A percentile compares a stretch with the other conserved stretches of the same genome.
phyloP scores from a whole-genome alignment of 805 yeast genomes.

The Cyberlindnera euphorbiiphila region DNA sequence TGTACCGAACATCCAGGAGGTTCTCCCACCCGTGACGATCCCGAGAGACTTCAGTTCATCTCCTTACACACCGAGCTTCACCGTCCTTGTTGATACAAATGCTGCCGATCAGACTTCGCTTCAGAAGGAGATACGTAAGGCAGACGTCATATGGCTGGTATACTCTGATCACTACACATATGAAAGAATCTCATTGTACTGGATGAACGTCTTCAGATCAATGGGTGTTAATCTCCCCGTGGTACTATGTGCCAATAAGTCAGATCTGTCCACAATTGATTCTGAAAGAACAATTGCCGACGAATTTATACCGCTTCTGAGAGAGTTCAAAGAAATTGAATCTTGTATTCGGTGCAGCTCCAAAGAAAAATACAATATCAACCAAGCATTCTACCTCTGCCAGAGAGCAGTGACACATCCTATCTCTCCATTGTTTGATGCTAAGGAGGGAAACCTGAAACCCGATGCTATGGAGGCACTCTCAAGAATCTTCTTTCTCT shows the following conservation, averaged over 20 bases:
- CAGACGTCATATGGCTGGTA: conserved; percentile 92
- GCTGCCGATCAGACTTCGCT: conserved; percentile 58
- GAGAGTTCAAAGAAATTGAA: conserved; percentile 92
- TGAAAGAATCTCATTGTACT: conserved; percentile 84
- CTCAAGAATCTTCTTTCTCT: conserved; percentile 73
- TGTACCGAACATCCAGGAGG: conserved; percentile 71
- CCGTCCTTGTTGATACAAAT: conserved; percentile 77
- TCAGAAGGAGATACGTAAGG: conserved; percentile 71
- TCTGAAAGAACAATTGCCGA: conserved; percentile 54
- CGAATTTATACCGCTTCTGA: conserved; percentile 79
- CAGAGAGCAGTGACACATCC: conserved; percentile 93
- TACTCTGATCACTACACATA: conserved; percentile 93
- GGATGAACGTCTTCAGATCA: conserved; percentile 93
- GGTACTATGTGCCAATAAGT: conserved; percentile 83
- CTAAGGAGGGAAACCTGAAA: conserved; percentile 81
- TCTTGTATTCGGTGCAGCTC: conserved; percentile 90
- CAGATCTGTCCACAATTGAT: conserved; percentile 45
- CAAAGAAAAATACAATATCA: conserved; percentile 75
- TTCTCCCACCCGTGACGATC: conserved; percentile 79
- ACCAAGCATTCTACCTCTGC: conserved; percentile 89
- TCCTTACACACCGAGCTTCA: conserved; percentile 56
- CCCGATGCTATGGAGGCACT: conserved; percentile 74
- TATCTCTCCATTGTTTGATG: conserved; percentile 85
- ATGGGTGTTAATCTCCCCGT: conserved; percentile 93
- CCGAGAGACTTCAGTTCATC: conserved; percentile 66